Conservation (phyloP, 208 protist species). For the Wallacemonas sp. region DNA sequence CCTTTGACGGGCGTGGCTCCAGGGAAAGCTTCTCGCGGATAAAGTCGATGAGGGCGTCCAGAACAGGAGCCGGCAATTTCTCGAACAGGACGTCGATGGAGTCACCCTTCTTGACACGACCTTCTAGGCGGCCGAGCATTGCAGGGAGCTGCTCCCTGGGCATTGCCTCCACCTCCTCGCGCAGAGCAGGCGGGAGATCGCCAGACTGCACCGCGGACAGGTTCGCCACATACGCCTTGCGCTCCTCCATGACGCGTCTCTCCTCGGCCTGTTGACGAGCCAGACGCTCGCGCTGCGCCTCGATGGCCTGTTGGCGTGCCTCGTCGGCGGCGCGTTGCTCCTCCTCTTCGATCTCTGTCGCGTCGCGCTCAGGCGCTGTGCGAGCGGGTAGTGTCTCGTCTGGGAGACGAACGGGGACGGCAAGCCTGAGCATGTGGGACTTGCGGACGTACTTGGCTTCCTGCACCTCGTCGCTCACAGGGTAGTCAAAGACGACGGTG, state of each 20-base stretch:
- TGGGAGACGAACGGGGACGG: conserved; percentile 62
- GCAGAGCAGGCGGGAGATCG: conserved; percentile 69
- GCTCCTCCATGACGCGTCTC: conserved; percentile 60
- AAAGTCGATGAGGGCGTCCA: conserved; percentile 61
- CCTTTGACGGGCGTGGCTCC: conserved; percentile 22
- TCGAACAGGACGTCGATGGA: conserved; percentile 82
- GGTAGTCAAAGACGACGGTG: conserved; percentile 71
- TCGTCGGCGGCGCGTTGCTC: conserved; percentile 38
- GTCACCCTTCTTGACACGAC: conserved; percentile 59
- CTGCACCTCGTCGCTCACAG: conserved; percentile 58
- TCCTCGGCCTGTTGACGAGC: conserved; percentile 51
- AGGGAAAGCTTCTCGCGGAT: conserved; percentile 83
- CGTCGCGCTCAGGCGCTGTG: conserved; percentile 61
- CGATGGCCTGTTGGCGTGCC: conserved; percentile 28
- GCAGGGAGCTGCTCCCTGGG: conserved; percentile 59
- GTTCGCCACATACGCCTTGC: conserved; percentile 72
- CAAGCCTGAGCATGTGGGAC: conserved; percentile 55
- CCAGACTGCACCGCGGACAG: conserved; percentile 74
- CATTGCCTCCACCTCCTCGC: conserved; percentile 74
- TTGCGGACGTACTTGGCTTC: conserved; percentile 83
- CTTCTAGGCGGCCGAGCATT: conserved; percentile 79
- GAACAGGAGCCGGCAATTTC: conserved; percentile 65
- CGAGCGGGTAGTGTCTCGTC: conserved; percentile 55
- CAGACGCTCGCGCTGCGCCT: conserved; percentile 29
- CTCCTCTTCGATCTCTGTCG: conserved; percentile 66